A percentile compares a stretch with the other conserved stretches of the same genome.
Evolutionary conservation across 2,329 filamentous ascomycete species (phyloP).

Genomic region (Fusarium tanahbumbuense): DNA sequence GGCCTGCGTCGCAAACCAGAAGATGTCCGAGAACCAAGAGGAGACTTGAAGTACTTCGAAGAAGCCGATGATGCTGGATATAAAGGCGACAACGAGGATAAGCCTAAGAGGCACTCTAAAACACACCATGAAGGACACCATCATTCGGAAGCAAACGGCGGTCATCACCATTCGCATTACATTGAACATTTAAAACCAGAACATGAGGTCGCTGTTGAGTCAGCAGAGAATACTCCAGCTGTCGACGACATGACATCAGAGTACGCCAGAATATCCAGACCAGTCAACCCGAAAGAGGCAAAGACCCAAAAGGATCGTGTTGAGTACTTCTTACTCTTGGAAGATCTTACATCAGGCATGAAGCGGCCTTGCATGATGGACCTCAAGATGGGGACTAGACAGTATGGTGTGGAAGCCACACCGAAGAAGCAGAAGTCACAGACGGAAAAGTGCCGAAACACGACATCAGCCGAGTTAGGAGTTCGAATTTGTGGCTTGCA

Average conservation of each 20-base stretch:
- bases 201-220: constrained; percentile 48
- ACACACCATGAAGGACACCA: constrained; percentile 11
- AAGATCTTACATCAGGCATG: constrained; percentile 97
- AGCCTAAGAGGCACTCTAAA: constrained; percentile 18
- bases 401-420: constrained; percentile 92
- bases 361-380: constrained; percentile 96
- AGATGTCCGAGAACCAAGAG: constrained; percentile 76
- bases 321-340: constrained; percentile 91
- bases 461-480: constrained; percentile 90
- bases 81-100: constrained; percentile 66
- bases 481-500: constrained; percentile 96
- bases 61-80: constrained; percentile 88
- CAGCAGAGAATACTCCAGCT: constrained; percentile 54
- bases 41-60: constrained; percentile 90
- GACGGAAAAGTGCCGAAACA: constrained; percentile 89
- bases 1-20: constrained; percentile 79
- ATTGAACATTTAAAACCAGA: constrained; percentile 51
- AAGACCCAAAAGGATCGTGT: constrained; percentile 76
- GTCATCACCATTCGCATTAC: constrained; percentile 9
- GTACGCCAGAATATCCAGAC: constrained; percentile 63
- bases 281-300: constrained; percentile 81
- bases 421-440: constrained; percentile 95
- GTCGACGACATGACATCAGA: constrained; percentile 34
- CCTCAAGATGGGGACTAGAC: constrained; percentile 97
- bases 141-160: constrained; percentile 24